Evolutionary conservation across 768 basidiomycete species (phyloP).

Genomic region (Auricularia cornea): DNA sequence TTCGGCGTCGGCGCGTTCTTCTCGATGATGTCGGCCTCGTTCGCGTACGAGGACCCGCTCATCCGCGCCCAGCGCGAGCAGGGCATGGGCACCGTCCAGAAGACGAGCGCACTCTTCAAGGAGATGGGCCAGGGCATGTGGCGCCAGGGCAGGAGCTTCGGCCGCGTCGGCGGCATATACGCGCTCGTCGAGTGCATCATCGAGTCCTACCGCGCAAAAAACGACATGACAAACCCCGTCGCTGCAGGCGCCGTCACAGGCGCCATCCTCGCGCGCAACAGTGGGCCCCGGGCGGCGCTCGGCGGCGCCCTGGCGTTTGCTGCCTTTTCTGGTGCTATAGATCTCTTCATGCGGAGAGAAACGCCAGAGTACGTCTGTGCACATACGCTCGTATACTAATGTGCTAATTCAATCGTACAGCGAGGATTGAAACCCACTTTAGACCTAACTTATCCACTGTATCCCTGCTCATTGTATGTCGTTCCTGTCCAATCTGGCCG

Average conservation of each 20-base stretch:
- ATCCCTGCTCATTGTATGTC: neutral
- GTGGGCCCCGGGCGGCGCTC: slow-evolving; percentile 80
- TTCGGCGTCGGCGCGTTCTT: slow-evolving; percentile 92
- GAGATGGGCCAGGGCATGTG: slow-evolving; percentile 95
- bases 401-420: neutral
- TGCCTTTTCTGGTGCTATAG: slow-evolving; percentile 87
- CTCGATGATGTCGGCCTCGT: slow-evolving; percentile 91
- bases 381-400: neutral
- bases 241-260: slow-evolving; percentile 84
- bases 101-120: slow-evolving; percentile 76
- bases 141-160: slow-evolving; percentile 84
- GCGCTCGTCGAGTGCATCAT: slow-evolving; percentile 95
- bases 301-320: slow-evolving; percentile 88
- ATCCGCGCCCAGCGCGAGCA: slow-evolving; percentile 46
- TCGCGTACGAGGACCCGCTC: slow-evolving; percentile 90
- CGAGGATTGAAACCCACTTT: neutral
- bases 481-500: neutral
- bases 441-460: neutral
- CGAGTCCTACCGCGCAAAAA: slow-evolving; percentile 92
- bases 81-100: slow-evolving; percentile 49
- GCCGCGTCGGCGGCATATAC: slow-evolving; percentile 87
- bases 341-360: slow-evolving; percentile 73
- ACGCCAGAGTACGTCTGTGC: slow-evolving; percentile 55
- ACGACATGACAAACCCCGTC: slow-evolving; percentile 89
- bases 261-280: slow-evolving; percentile 76